Percentiles rank a stretch among this genome's conserved stretches.
These are phyloP conservation scores for Umbelopsis ramanniana DNA, from an alignment of 192 early-diverging fungal species.

Conservation along the genomic window DNA sequence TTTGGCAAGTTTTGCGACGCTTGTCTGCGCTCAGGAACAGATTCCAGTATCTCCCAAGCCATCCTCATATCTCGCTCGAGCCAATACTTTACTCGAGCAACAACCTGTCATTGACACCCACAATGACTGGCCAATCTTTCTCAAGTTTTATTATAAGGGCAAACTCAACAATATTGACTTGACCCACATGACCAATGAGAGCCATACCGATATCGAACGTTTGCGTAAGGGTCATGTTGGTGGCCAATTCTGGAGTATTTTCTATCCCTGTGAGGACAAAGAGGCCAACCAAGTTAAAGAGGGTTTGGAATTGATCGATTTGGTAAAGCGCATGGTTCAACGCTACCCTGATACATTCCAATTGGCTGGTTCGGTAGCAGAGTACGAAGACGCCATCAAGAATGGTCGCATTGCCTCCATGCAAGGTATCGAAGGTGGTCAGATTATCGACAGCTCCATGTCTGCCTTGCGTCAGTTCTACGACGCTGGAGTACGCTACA, in stretches of 20 bases:
- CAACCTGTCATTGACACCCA: constrained; percentile 42
- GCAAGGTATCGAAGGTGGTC: constrained; percentile 71
- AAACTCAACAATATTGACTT: constrained; percentile 35
- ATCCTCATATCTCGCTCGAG: constrained; percentile 5
- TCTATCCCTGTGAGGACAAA: constrained; percentile 29
- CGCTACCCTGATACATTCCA: constrained; percentile 52
- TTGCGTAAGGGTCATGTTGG: constrained; percentile 33
- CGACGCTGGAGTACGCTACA: constrained; percentile 66
- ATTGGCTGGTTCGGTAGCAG: constrained; percentile 42
- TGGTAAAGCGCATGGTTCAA: constrained; percentile 60
- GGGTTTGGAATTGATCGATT: constrained; percentile 60
- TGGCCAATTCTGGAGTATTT: constrained; percentile 47
- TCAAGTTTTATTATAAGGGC: neutral
- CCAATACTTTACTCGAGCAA: constrained; percentile 24
- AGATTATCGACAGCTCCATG: constrained; percentile 65
- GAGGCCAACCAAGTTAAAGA: constrained; percentile 34
- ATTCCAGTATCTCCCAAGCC: neutral
- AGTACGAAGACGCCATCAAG: constrained; percentile 49
- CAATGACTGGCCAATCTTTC: constrained; percentile 39
- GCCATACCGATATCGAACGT: constrained; percentile 37
- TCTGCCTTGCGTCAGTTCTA: constrained; percentile 55
- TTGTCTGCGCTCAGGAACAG: constrained; percentile 1
- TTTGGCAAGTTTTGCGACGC: neutral
- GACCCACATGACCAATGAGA: constrained; percentile 21
- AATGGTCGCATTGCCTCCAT: constrained; percentile 59